phyloP scores from a whole-genome alignment of 257 asterid species.

The Nicotiana sylvestris region DNA sequence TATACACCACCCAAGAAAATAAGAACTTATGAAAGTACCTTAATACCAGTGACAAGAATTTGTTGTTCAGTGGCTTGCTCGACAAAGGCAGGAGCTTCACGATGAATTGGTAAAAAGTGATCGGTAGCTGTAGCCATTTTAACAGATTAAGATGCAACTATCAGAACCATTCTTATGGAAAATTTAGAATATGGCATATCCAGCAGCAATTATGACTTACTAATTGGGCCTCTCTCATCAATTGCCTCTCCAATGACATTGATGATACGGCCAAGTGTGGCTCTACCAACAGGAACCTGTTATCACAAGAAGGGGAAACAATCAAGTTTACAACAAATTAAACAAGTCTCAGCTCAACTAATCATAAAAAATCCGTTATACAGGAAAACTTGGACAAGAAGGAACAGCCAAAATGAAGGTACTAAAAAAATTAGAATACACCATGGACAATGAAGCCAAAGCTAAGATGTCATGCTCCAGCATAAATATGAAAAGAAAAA shows the following conservation, averaged over 20 bases:
- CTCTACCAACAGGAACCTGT: slow-evolving; percentile 96
- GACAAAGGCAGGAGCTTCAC: slow-evolving; percentile 93
- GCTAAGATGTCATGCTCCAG: not conserved
- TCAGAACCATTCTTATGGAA: not conserved
- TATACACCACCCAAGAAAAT: not conserved
- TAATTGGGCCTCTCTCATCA: slow-evolving; percentile 74
- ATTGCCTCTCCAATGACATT: slow-evolving; percentile 96
- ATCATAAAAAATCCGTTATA: not conserved
- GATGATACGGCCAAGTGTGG: slow-evolving; percentile 94
- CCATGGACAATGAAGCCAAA: not conserved
- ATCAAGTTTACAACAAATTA: not conserved
- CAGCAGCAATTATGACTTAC: slow-evolving; percentile 38
- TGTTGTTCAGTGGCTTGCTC: slow-evolving; percentile 97
- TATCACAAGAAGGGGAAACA: not conserved
- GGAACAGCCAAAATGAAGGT: not conserved
- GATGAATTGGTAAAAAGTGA: slow-evolving; percentile 85
- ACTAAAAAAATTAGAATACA: not conserved
- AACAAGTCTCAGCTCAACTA: not conserved
- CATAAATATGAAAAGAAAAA: not conserved
- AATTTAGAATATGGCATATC: not conserved
- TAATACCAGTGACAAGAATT: slow-evolving; percentile 95
- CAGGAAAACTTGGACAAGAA: not conserved
- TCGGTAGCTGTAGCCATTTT: slow-evolving; percentile 57
- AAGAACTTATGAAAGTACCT: slow-evolving; percentile 38
- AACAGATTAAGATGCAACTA: slow-evolving; percentile 1